Percentiles rank a stretch among this genome's conserved stretches.
These are phyloP conservation scores for Aspergillus pseudonomiae DNA, from an alignment of 2,329 filamentous ascomycete genomes.

Conservation along the genomic window DNA sequence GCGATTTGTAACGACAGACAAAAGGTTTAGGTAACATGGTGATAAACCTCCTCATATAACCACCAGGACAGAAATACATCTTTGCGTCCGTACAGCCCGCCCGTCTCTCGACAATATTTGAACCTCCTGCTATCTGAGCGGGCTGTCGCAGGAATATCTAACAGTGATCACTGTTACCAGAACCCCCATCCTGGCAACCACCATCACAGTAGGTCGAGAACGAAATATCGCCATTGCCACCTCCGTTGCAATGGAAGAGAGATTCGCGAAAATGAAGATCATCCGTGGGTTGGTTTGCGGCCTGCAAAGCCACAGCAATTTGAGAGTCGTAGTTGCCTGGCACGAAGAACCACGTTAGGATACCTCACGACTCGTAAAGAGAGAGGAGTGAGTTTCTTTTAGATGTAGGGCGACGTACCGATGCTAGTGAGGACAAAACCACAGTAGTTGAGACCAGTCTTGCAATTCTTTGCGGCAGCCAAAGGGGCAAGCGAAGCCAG, in stretches of 20 bases:
- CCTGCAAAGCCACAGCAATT: background rate
- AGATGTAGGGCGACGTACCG: background rate
- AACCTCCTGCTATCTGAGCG: too few species aligned
- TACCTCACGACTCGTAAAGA: too few species aligned
- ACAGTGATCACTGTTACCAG: slow-evolving; percentile 10
- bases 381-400: too few species aligned
- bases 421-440: background rate
- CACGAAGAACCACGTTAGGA: too few species aligned
- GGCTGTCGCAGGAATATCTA: background rate
- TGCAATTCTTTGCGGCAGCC: background rate
- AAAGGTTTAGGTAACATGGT: too few species aligned
- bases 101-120: too few species aligned
- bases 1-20: too few species aligned
- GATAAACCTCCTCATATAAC: too few species aligned
- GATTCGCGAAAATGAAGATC: background rate
- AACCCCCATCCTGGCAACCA: slow-evolving; percentile 14
- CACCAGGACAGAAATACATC: too few species aligned
- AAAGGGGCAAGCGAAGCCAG: background rate
- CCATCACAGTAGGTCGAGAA: slow-evolving; percentile 8
- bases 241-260: slow-evolving; percentile 9
- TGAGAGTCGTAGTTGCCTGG: background rate
- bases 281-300: background rate
- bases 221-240: slow-evolving; percentile 10
- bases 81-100: too few species aligned
- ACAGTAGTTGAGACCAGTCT: background rate